phyloP scores from a whole-genome alignment of 2,329 filamentous ascomycete genomes.

The Fusarium tricinctum region DNA sequence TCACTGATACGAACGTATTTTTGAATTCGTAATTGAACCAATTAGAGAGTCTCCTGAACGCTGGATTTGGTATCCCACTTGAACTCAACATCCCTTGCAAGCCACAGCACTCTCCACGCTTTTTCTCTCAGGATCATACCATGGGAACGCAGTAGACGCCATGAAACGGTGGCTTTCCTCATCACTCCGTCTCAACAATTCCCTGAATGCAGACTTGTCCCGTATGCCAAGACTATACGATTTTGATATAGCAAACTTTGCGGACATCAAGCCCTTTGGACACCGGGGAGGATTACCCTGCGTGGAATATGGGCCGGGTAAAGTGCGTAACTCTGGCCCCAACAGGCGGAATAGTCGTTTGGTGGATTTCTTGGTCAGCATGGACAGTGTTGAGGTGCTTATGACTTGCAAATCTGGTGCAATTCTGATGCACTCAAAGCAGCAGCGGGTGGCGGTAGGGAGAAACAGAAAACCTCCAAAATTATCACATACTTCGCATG shows the following conservation, averaged over 20 bases:
- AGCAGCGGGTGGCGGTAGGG: slow-evolving; percentile 14
- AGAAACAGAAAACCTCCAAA: slow-evolving; percentile 27
- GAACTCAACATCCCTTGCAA: slow-evolving; percentile 11
- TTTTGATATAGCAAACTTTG: no score
- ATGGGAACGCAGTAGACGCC: slow-evolving; percentile 4
- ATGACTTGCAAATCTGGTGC: background rate
- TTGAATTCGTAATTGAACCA: no score
- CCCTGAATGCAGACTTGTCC: no score
- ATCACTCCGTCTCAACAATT: no score
- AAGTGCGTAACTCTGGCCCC: background rate
- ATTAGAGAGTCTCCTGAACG: no score
- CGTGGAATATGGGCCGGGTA: no score
- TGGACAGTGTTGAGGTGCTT: background rate
- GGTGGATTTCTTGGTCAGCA: background rate
- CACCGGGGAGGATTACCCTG: no score
- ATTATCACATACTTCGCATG: slow-evolving; percentile 6
- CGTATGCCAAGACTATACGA: no score
- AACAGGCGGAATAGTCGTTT: background rate
- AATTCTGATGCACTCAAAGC: slow-evolving; percentile 5
- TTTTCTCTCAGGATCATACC: background rate
- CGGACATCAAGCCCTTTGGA: no score
- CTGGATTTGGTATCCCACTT: no score
- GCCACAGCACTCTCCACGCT: background rate
- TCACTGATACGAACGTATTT: no score
- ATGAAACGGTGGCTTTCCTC: background rate